Percentiles rank a stretch among this genome's conserved stretches.
These are phyloP conservation scores for Agroathelia rolfsii DNA, from an alignment of 1,284 basidiomycete species.

Conservation along the genomic window DNA sequence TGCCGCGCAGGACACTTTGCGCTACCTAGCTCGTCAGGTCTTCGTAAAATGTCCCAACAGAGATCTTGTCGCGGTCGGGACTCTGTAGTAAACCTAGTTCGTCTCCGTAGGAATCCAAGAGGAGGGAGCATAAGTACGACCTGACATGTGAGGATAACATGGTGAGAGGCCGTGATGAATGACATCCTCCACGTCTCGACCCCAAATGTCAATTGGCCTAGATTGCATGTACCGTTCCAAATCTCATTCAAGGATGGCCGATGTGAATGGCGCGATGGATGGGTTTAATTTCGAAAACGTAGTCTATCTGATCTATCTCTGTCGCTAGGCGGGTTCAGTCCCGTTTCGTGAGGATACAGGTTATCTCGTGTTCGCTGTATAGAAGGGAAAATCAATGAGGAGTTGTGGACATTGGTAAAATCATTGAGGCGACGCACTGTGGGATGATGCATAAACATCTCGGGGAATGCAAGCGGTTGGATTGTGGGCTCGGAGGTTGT, in stretches of 20 bases:
- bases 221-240: conserved; percentile 46
- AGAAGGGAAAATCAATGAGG: neutral
- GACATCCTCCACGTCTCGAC: conserved; percentile 40
- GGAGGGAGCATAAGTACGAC: neutral
- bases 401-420: neutral
- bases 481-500: conserved; percentile 20
- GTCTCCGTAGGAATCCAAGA: conserved; percentile 38
- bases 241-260: conserved; percentile 37
- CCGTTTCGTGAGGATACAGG: conserved; percentile 35
- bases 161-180: conserved; percentile 29
- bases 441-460: conserved; percentile 36
- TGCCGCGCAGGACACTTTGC: conserved; percentile 38
- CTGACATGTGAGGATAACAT: neutral
- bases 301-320: conserved; percentile 26
- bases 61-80: conserved; percentile 31
- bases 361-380: conserved; percentile 33
- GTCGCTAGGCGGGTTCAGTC: conserved; percentile 28
- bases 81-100: conserved; percentile 30
- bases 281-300: conserved; percentile 22
- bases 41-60: conserved; percentile 34
- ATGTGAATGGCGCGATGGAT: conserved; percentile 31
- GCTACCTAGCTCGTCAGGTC: conserved; percentile 42
- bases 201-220: conserved; percentile 39
- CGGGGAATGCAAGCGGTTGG: conserved; percentile 29
- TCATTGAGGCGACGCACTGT: conserved; percentile 23